phyloP scores from a whole-genome alignment of 78 protist genomes.

The Emiliania huxleyi region DNA sequence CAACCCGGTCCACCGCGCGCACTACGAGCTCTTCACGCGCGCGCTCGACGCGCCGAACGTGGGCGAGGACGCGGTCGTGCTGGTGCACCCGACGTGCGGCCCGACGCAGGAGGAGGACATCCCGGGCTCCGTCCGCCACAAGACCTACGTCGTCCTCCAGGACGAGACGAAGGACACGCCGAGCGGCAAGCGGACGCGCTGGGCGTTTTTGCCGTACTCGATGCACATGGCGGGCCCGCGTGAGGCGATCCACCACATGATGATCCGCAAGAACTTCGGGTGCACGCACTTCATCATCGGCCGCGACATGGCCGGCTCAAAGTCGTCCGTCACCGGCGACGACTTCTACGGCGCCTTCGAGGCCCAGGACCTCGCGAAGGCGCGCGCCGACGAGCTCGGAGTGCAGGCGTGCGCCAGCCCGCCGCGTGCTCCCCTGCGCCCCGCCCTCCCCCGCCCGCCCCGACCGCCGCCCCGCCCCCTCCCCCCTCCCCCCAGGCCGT shows the following conservation, averaged over 20 bases:
- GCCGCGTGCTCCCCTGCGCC: no score
- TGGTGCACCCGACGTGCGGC: slow-evolving; percentile 92
- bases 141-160: slow-evolving; percentile 74
- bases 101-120: slow-evolving; percentile 91
- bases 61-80: slow-evolving; percentile 59
- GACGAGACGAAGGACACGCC: slow-evolving; percentile 40
- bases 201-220: slow-evolving; percentile 70
- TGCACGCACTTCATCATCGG: slow-evolving; percentile 93
- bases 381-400: slow-evolving; percentile 67
- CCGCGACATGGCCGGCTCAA: slow-evolving; percentile 92
- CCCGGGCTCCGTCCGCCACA: slow-evolving; percentile 78
- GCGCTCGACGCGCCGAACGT: slow-evolving; percentile 61
- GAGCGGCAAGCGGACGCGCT: neutral
- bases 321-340: slow-evolving; percentile 52
- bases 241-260: slow-evolving; percentile 93
- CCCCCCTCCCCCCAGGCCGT: no score
- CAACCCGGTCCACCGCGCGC: slow-evolving; percentile 94
- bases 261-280: slow-evolving; percentile 92
- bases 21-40: slow-evolving; percentile 69
- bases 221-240: slow-evolving; percentile 86
- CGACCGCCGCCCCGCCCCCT: no score
- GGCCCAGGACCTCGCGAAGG: slow-evolving; percentile 68
- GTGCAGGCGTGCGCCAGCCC: no score
- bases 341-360: slow-evolving; percentile 77
- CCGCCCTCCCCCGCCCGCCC: no score